phyloP scores from a whole-genome alignment of 2,329 filamentous ascomycete species.

The Chrysoporthe puriensis region DNA sequence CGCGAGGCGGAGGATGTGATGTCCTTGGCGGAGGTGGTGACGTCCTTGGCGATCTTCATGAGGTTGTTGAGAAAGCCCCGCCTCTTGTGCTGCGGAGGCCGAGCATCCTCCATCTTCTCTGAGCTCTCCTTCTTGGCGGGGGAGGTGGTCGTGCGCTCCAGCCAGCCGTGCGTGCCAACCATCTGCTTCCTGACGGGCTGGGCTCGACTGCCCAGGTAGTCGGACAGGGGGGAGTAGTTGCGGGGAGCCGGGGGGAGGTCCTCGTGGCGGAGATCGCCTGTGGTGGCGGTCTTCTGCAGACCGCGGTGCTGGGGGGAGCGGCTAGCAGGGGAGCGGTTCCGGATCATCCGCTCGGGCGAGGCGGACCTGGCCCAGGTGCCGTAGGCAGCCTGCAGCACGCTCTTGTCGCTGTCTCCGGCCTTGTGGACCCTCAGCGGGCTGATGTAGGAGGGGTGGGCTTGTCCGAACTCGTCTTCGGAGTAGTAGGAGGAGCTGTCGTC shows the following conservation, averaged over 20 bases:
- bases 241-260: conserved; percentile 12
- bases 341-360: conserved; percentile 13
- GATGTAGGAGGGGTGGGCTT: conserved; percentile 30
- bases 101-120: conserved; percentile 15
- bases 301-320: conserved; percentile 16
- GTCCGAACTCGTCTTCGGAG: conserved; percentile 35
- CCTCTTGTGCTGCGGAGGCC: conserved; percentile 39
- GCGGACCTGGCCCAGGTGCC: conserved; percentile 6
- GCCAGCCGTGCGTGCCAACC: conserved; percentile 61
- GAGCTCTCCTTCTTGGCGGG: conserved; percentile 29
- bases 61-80: conserved; percentile 49
- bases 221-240: conserved; percentile 48
- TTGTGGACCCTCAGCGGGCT: conserved; percentile 36
- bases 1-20: conserved; percentile 26
- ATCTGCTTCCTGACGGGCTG: conserved; percentile 53
- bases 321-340: conserved; percentile 9
- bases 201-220: conserved; percentile 46
- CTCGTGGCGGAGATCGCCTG: conserved; percentile 28
- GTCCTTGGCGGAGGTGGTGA: conserved; percentile 37
- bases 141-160: conserved; percentile 49
- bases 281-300: conserved; percentile 27
- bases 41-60: conserved; percentile 57
- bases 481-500: conserved; percentile 39
- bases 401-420: conserved; percentile 22
- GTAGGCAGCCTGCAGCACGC: conserved; percentile 19